Conservation (phyloP, 768 basidiomycete species). For the Calocybe cyanea region DNA sequence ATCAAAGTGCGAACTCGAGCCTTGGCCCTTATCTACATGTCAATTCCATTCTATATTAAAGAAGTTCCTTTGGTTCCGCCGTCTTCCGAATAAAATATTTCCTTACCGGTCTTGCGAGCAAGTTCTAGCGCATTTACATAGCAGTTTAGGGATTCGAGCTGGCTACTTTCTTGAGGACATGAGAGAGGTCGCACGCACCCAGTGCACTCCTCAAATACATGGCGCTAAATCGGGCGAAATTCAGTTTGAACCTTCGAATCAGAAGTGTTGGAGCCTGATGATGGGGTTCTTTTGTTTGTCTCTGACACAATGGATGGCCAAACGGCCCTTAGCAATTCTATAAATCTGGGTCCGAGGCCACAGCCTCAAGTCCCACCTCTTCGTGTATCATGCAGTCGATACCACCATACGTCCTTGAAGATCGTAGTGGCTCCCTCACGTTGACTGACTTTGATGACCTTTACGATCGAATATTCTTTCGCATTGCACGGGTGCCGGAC, state of each 20-base stretch:
- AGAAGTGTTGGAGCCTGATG: conserved; percentile 2
- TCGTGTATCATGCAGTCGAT: neutral
- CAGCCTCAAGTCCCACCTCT: neutral
- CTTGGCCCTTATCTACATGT: no score
- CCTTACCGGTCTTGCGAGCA: no score
- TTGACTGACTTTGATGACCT: conserved; percentile 72
- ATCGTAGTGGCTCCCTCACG: conserved; percentile 16
- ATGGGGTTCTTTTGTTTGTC: conserved; percentile 4
- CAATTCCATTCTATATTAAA: no score
- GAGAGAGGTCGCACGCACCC: no score
- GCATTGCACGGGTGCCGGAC: conserved; percentile 49
- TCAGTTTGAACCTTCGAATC: conserved; percentile 1
- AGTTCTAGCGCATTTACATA: no score
- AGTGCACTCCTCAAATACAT: neutral
- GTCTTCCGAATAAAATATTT: no score
- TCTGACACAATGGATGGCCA: conserved; percentile 2
- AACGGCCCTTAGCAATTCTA: conserved; percentile 1
- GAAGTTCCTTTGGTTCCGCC: no score
- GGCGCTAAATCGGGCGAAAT: neutral
- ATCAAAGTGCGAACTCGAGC: no score
- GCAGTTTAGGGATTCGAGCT: no score
- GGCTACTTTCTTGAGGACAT: no score
- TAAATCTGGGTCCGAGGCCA: neutral
- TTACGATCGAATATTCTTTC: conserved; percentile 72
- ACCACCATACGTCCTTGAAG: conserved; percentile 5